phyloP scores from a whole-genome alignment of 441 rosid genomes.

The Erysimum cheiri region DNA sequence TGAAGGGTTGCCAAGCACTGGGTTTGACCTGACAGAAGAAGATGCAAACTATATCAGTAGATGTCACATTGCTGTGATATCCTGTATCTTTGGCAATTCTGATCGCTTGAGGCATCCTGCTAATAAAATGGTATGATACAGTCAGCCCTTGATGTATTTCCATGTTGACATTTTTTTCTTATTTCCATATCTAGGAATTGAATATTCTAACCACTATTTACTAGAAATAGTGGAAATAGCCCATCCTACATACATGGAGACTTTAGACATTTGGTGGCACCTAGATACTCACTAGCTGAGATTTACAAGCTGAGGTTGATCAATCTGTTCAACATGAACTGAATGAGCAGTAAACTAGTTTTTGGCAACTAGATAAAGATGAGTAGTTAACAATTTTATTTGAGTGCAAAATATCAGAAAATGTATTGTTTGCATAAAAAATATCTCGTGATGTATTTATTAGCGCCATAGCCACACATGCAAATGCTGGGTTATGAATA shows the following conservation, averaged over 20 bases:
- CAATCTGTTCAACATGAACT: background rate
- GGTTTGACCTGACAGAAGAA: conserved; percentile 90
- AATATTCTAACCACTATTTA: background rate
- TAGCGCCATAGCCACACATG: background rate
- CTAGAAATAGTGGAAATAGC: background rate
- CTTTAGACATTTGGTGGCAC: conserved; percentile 6
- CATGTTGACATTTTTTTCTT: background rate
- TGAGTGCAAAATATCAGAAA: background rate
- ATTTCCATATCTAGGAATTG: background rate
- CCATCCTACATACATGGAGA: background rate
- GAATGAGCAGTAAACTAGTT: background rate
- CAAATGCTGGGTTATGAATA: background rate
- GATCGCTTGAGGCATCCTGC: conserved; percentile 82
- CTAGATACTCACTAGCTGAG: conserved; percentile 9
- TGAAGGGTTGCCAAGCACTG: conserved; percentile 72
- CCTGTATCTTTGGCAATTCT: conserved; percentile 95
- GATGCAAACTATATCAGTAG: conserved; percentile 74
- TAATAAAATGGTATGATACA: conserved; percentile 63
- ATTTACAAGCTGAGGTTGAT: background rate
- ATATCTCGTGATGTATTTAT: background rate
- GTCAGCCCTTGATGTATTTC: conserved; percentile 5
- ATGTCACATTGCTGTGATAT: conserved; percentile 88
- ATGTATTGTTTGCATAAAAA: background rate
- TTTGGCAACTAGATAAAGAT: conserved; percentile 1
- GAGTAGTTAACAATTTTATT: background rate